Percentiles rank a stretch among this genome's conserved stretches.
Evolutionary conservation across 768 basidiomycete species (phyloP).

Genomic region (Tulasnella sp.): DNA sequence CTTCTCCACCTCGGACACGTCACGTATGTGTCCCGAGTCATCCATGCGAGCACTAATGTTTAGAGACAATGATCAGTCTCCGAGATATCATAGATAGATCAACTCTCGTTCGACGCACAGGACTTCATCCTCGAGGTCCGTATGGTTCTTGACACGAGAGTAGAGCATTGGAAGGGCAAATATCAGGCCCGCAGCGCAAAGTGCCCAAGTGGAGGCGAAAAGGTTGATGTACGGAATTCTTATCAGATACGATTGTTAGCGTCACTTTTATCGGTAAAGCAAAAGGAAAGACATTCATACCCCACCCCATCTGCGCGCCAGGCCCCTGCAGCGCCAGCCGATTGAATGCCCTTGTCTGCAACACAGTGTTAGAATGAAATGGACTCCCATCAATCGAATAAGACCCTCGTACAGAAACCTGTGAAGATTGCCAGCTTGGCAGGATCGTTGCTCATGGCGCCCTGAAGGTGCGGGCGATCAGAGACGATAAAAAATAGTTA

Average conservation of each 20-base stretch:
- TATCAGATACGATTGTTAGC: background rate
- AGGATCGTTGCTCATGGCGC: slow-evolving; percentile 80
- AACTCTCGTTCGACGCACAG: slow-evolving; percentile 41
- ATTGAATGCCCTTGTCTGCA: slow-evolving; percentile 29
- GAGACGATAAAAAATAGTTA: slow-evolving; percentile 66
- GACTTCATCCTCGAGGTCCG: slow-evolving; percentile 50
- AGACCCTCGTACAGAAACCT: slow-evolving; percentile 58
- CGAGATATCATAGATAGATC: background rate
- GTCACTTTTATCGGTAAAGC: background rate
- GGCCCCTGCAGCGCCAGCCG: slow-evolving; percentile 31
- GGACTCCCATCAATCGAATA: background rate
- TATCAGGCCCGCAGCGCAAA: slow-evolving; percentile 59
- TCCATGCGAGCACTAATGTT: slow-evolving; percentile 31
- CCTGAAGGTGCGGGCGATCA: slow-evolving; percentile 33
- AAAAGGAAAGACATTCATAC: background rate
- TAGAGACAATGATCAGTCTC: background rate
- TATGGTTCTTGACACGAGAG: slow-evolving; percentile 55
- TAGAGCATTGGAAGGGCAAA: slow-evolving; percentile 73
- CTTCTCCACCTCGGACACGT: slow-evolving; percentile 26
- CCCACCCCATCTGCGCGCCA: slow-evolving; percentile 28
- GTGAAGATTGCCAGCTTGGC: slow-evolving; percentile 73
- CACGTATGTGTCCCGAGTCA: slow-evolving; percentile 30
- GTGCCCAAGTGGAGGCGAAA: slow-evolving; percentile 69
- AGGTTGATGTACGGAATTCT: slow-evolving; percentile 55
- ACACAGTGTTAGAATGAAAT: background rate